Percentiles rank a stretch among this genome's conserved stretches.
Conservation (phyloP, 225 moss, liverwort and hornwort species). For the Ulota crispa region DNA sequence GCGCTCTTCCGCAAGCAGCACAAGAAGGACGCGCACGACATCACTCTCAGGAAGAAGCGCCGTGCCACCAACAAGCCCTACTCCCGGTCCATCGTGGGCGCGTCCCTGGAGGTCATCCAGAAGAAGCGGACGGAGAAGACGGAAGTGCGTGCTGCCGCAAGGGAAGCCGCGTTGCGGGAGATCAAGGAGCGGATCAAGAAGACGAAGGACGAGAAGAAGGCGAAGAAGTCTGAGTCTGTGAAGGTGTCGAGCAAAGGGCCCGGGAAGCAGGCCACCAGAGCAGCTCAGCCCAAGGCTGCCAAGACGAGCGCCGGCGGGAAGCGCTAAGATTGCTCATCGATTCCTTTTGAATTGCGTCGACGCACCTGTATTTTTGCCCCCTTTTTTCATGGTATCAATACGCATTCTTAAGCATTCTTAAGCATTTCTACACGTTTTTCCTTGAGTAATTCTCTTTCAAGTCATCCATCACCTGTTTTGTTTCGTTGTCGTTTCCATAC, state of each 20-base stretch:
- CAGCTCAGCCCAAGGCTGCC: conserved; percentile 41
- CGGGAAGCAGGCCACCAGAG: conserved; percentile 37
- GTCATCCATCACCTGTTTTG: background rate
- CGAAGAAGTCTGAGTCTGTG: conserved; percentile 47
- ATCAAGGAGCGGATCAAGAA: conserved; percentile 57
- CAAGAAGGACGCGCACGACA: conserved; percentile 58
- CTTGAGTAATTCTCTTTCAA: background rate
- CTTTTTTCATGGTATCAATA: background rate
- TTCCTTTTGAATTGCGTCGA: background rate
- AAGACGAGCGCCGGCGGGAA: conserved; percentile 48
- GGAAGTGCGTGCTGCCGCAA: conserved; percentile 59
- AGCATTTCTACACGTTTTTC: background rate
- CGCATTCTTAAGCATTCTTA: background rate
- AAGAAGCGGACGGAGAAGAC: conserved; percentile 70
- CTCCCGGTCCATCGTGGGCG: conserved; percentile 60
- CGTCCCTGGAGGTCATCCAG: conserved; percentile 63
- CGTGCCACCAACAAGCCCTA: conserved; percentile 58
- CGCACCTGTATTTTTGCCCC: conserved; percentile 3
- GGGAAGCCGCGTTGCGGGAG: conserved; percentile 58
- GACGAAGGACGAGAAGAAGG: conserved; percentile 63
- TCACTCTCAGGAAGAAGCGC: conserved; percentile 52
- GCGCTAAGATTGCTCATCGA: conserved; percentile 28
- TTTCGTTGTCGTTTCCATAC: background rate
- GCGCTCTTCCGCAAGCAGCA: conserved; percentile 64
- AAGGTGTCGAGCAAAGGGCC: conserved; percentile 33